These are phyloP conservation scores for Alternaria alternata DNA, from an alignment of 2,329 filamentous ascomycete species.

Conservation along the genomic window DNA sequence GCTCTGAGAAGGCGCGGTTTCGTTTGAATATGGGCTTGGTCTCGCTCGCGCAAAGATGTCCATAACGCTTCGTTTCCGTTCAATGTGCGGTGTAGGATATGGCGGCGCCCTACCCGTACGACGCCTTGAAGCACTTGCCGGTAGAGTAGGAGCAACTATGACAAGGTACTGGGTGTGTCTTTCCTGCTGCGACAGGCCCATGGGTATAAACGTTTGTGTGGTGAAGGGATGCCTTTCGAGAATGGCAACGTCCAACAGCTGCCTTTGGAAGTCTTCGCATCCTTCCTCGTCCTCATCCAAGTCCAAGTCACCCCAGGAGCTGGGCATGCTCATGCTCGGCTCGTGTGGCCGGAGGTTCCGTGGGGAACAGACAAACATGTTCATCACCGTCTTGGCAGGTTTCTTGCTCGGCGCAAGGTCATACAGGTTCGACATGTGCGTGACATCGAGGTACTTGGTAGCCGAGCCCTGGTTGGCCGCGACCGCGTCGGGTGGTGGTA, in stretches of 20 bases:
- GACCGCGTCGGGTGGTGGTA: conserved; percentile 57
- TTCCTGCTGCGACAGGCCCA: conserved; percentile 64
- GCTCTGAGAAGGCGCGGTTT: conserved; percentile 50
- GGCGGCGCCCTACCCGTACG: conserved; percentile 45
- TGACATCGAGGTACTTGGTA: conserved; percentile 83
- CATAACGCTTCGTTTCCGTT: conserved; percentile 36
- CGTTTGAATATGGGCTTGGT: conserved; percentile 61
- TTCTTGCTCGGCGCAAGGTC: conserved; percentile 66
- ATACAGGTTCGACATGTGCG: conserved; percentile 77
- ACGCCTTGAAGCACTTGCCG: conserved; percentile 51
- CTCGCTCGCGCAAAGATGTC: conserved; percentile 55
- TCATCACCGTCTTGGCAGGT: conserved; percentile 72
- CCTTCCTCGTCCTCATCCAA: conserved; percentile 44
- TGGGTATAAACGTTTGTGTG: conserved; percentile 88
- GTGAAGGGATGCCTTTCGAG: conserved; percentile 95
- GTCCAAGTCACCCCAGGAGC: conserved; percentile 46
- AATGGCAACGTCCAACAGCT: conserved; percentile 71
- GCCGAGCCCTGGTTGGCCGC: conserved; percentile 87
- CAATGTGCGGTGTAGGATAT: conserved; percentile 53
- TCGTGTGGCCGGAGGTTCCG: conserved; percentile 60
- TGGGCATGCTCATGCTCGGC: conserved; percentile 46
- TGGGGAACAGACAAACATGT: conserved; percentile 87
- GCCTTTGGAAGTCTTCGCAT: conserved; percentile 29
- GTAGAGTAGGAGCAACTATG: conserved; percentile 82
- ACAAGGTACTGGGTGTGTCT: conserved; percentile 73